Evolutionary conservation across 176 grass and related monocot species (phyloP), one percentile per base, ranked within the genome.

Genomic region (Calamus simplicifolius): DNA sequence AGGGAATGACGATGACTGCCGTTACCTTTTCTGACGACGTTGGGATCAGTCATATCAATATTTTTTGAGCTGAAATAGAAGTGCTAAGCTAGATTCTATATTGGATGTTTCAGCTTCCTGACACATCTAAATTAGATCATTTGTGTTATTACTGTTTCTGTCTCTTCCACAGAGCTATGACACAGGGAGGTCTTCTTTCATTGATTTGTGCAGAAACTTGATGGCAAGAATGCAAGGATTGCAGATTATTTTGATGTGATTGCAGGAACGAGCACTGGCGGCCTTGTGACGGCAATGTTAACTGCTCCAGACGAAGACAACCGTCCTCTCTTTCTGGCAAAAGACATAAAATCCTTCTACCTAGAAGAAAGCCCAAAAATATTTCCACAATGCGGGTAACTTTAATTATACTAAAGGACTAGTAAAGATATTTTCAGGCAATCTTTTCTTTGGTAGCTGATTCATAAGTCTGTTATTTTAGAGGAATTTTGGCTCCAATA

Each of bases 201-300:
- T 52, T 25, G 52, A 64, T 58, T 82, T 64, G 31, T 69, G 54
- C 77, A 96, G 91, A 80, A 90, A 77, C 71, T 90, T 63, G 91
- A 96, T 87, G 86, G 86, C 38, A 70, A 85, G 56, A 83, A 90
- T 51, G 83, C 83, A 50, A 64, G 83, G 58, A 57, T 96, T 72
- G 86, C 80, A 15, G 86, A 96, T 54, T 95, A 95, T 50, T 95
- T 95, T 1, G 91, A 90, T 68, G 61, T 87, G 48, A 85, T 95
- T 51, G 49, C 91, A 56, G 91, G 91, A 21, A 95, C 86, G 3
- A 95, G 91, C 71, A 95, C 91, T 72, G 86, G 91, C 27, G 86
- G 83, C 0, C 74, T 96, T 30, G 75, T 96, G 49, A 84, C 83
- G 51, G 63, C 86, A 3, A 87, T 96, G 91, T 52, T 96, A 56